Conservation (phyloP, 2,329 filamentous ascomycete genomes). For the Botrytis fragariae region DNA sequence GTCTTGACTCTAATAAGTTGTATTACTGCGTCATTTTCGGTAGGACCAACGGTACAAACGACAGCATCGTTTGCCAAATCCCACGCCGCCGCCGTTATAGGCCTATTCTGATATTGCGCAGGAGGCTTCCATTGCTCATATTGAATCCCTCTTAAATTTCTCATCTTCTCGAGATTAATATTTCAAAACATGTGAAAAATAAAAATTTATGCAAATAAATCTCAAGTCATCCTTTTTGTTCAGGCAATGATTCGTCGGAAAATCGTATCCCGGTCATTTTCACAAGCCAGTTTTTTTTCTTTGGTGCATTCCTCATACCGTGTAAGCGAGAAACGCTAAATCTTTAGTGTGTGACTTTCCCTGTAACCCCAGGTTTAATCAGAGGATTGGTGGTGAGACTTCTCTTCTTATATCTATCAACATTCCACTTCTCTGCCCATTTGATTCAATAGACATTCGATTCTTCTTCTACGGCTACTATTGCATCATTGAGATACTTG, state of each 20-base stretch:
- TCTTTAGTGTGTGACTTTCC: neutral
- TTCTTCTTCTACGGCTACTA: neutral
- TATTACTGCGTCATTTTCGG: slow-evolving; percentile 65
- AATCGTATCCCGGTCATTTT: slow-evolving; percentile 24
- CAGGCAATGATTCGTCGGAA: slow-evolving; percentile 15
- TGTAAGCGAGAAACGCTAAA: slow-evolving; percentile 14
- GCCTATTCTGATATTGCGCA: slow-evolving; percentile 47
- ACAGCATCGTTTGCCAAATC: slow-evolving; percentile 75
- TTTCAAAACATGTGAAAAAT: slow-evolving; percentile 2
- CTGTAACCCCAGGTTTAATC: slow-evolving; percentile 18
- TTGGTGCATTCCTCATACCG: neutral
- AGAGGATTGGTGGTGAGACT: slow-evolving; percentile 13
- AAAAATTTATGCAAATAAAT: slow-evolving; percentile 16
- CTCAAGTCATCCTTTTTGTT: slow-evolving; percentile 13
- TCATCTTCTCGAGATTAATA: slow-evolving; percentile 55
- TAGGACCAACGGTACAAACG: slow-evolving; percentile 82
- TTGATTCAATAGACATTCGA: slow-evolving; percentile 10
- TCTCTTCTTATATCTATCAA: slow-evolving; percentile 1
- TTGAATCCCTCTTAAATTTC: slow-evolving; percentile 79
- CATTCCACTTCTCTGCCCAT: slow-evolving; percentile 12
- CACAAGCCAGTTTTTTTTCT: slow-evolving; percentile 27
- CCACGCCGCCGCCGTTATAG: slow-evolving; percentile 79
- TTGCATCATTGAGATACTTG: neutral
- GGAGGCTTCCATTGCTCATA: slow-evolving; percentile 63
- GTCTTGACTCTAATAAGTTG: slow-evolving; percentile 61